Conservation (phyloP, 2,329 filamentous ascomycete genomes). For the Fusarium verticillioides region DNA sequence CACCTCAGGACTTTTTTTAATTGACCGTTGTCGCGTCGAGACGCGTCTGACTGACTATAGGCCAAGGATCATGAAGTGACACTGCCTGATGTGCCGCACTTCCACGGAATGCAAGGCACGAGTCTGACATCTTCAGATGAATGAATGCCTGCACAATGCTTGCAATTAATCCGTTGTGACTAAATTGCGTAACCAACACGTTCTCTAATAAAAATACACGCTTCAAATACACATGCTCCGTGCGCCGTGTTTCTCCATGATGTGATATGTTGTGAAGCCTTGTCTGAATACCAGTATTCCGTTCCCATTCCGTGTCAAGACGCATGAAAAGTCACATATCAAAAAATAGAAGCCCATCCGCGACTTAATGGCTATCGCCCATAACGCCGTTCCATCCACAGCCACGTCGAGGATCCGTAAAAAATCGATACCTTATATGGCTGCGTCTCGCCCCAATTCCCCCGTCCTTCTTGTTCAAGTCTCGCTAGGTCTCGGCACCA, state of each 20-base stretch:
- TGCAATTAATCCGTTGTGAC: background rate
- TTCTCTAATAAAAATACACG: background rate
- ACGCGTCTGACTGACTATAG: constrained; percentile 18
- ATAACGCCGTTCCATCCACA: constrained; percentile 18
- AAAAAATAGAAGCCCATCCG: constrained; percentile 11
- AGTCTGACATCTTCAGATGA: background rate
- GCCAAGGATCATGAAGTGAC: background rate
- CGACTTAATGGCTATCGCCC: constrained; percentile 7
- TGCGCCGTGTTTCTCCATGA: background rate
- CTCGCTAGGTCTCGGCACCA: constrained; percentile 15
- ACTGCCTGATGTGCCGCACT: background rate
- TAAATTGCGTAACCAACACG: background rate
- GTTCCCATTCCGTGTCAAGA: background rate
- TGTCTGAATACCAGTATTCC: background rate
- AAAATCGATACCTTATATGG: background rate
- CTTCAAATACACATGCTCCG: constrained; percentile 1
- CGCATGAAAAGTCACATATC: background rate
- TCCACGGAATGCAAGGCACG: constrained; percentile 13
- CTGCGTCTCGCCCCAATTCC: background rate
- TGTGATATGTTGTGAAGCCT: background rate
- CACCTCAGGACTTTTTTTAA: constrained; percentile 9
- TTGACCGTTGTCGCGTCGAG: constrained; percentile 12
- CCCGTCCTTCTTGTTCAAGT: too few relatives aligned
- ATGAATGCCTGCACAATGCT: background rate
- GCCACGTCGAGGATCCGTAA: background rate